phyloP scores from a whole-genome alignment of 805 yeast species.

The Nematodospora valgi region DNA sequence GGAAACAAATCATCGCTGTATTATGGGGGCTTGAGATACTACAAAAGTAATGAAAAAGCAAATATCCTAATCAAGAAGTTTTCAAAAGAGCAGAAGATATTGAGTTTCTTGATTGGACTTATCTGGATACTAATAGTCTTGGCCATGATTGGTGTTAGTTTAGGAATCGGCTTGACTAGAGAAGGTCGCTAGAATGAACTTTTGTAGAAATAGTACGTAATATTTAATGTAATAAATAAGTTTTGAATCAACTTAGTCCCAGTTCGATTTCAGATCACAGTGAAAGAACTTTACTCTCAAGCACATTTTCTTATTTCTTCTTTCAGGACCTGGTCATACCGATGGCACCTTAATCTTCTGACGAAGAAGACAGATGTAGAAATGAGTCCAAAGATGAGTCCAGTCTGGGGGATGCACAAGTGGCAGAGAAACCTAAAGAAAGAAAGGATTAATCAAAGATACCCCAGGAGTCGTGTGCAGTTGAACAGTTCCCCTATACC shows the following conservation, averaged over 20 bases:
- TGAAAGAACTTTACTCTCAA: too few species aligned
- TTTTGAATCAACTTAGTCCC: too few species aligned
- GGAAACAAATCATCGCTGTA: slow-evolving; percentile 12
- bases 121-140: slow-evolving; percentile 29
- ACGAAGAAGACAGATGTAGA: too few species aligned
- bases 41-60: slow-evolving; percentile 8
- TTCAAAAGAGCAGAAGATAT: slow-evolving; percentile 25
- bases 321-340: too few species aligned
- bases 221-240: too few species aligned
- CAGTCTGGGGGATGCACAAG: too few species aligned
- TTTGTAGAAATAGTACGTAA: too few species aligned
- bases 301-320: too few species aligned
- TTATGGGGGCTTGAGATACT: slow-evolving; percentile 17
- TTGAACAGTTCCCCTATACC: slow-evolving; percentile 4
- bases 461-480: slow-evolving; percentile 3
- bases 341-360: too few species aligned
- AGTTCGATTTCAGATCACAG: too few species aligned
- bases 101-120: slow-evolving; percentile 29
- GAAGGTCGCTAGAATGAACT: background rate
- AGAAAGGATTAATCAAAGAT: background rate
- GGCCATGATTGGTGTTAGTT: slow-evolving; percentile 41
- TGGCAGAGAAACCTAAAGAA: too few species aligned
- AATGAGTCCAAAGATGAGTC: too few species aligned
- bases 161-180: slow-evolving; percentile 25
- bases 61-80: slow-evolving; percentile 12